Conservation (phyloP, 1,139 yeast species). For the Torulaspora globosa region DNA sequence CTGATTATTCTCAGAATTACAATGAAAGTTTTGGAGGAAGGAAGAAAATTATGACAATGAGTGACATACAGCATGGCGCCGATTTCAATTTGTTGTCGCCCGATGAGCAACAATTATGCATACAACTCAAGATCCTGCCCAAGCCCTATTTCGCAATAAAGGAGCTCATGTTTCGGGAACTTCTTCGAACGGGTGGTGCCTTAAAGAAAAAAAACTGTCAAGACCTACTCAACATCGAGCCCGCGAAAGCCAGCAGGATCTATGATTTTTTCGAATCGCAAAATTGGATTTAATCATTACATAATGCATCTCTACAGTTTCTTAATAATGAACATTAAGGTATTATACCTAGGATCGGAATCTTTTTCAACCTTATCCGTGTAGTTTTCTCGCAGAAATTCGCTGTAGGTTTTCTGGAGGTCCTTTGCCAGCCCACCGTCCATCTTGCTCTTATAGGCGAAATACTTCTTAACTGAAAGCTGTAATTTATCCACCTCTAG, state of each 20-base stretch:
- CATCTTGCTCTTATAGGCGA: conserved; percentile 53
- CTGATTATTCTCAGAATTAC: conserved; percentile 30
- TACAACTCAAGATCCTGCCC: conserved; percentile 78
- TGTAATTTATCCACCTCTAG: conserved; percentile 54
- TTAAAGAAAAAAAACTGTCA: conserved; percentile 80
- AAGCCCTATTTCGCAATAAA: conserved; percentile 92
- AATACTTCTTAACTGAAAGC: conserved; percentile 64
- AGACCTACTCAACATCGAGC: conserved; percentile 78
- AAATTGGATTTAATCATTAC: conserved; percentile 57
- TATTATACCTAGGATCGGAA: conserved; percentile 35
- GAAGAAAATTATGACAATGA: conserved; percentile 39
- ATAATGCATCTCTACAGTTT: conserved; percentile 28
- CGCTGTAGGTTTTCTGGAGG: conserved; percentile 47
- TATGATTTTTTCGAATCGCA: conserved; percentile 90
- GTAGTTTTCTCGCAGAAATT: conserved; percentile 40
- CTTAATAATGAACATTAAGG: conserved; percentile 37
- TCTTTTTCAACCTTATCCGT: conserved; percentile 26
- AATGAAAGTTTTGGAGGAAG: conserved; percentile 35
- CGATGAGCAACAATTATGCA: conserved; percentile 83
- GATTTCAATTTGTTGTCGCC: conserved; percentile 78
- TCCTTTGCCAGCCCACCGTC: conserved; percentile 39
- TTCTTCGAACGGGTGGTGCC: conserved; percentile 77
- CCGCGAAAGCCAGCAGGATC: conserved; percentile 77
- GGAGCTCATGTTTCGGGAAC: conserved; percentile 85
- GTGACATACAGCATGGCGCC: conserved; percentile 75